These are phyloP conservation scores for Thuidium tamariscinum DNA, from an alignment of 225 moss, liverwort and hornwort species.

Conservation along the genomic window DNA sequence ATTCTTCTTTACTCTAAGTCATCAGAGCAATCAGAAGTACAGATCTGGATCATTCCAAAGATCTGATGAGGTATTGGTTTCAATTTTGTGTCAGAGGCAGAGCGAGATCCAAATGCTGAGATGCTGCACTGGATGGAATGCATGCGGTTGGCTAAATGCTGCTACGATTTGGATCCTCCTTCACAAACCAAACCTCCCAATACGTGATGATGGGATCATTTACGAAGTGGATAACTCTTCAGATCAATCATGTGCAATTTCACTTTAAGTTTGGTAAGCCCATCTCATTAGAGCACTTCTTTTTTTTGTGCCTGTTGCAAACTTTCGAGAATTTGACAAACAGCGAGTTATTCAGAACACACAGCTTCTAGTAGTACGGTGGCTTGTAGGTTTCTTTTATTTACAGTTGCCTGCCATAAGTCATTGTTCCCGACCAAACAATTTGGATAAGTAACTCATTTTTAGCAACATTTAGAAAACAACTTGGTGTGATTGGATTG, in stretches of 20 bases:
- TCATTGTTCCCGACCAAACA: background rate
- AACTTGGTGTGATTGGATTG: background rate
- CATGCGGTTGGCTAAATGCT: slow-evolving; percentile 54
- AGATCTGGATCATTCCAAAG: background rate
- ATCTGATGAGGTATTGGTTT: background rate
- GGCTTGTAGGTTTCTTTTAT: background rate
- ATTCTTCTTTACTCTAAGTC: background rate
- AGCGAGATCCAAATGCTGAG: slow-evolving; percentile 77
- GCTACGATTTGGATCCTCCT: slow-evolving; percentile 52
- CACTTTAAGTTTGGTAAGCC: background rate
- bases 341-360: background rate
- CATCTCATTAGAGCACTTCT: background rate
- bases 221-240: background rate
- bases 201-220: background rate
- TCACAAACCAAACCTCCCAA: slow-evolving; percentile 15
- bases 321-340: background rate
- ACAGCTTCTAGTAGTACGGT: background rate
- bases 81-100: slow-evolving; percentile 22
- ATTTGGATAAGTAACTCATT: too few species aligned
- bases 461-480: background rate
- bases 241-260: background rate
- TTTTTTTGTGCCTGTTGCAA: background rate
- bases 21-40: background rate
- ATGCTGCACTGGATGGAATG: slow-evolving; percentile 72
- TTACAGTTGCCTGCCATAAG: background rate